phyloP scores from a whole-genome alignment of 1,284 basidiomycete genomes.

The Coniferiporia sulphurascens region DNA sequence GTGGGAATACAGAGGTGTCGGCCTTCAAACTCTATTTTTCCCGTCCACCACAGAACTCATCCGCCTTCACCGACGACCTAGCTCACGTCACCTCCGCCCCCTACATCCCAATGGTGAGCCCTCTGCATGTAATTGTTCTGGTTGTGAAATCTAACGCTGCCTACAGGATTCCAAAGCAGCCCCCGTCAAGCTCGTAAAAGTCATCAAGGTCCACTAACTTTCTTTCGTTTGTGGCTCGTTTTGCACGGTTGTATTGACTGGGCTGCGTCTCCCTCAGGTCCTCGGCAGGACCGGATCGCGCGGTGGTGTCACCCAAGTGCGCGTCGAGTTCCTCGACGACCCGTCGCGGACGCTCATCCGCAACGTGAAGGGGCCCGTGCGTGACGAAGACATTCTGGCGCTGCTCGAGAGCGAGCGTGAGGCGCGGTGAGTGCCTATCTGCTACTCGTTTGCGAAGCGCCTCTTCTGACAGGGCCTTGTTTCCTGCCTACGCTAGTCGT shows the following conservation, averaged over 20 bases:
- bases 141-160: background rate
- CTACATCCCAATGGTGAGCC: background rate
- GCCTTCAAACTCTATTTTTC: conserved; percentile 14
- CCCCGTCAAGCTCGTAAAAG: conserved; percentile 93
- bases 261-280: conserved; percentile 50
- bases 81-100: background rate
- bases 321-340: conserved; percentile 99
- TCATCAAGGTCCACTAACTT: conserved; percentile 71
- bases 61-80: background rate
- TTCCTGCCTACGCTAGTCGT: conserved; percentile 28
- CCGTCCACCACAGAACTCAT: conserved; percentile 7
- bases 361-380: conserved; percentile 98
- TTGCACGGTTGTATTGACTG: background rate
- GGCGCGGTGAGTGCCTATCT: conserved; percentile 76
- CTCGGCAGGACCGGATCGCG: conserved; percentile 98
- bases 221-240: background rate
- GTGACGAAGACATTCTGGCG: conserved; percentile 95
- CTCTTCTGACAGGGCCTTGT: conserved; percentile 11
- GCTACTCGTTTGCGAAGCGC: background rate
- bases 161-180: conserved; percentile 69
- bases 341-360: conserved; percentile 94
- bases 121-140: background rate
- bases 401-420: conserved; percentile 99
- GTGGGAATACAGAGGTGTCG: conserved; percentile 5
- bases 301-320: conserved; percentile 99